Evolutionary conservation across 352 stramenopile genomes (phyloP).

Genomic region (Globisporangium takayamanum): DNA sequence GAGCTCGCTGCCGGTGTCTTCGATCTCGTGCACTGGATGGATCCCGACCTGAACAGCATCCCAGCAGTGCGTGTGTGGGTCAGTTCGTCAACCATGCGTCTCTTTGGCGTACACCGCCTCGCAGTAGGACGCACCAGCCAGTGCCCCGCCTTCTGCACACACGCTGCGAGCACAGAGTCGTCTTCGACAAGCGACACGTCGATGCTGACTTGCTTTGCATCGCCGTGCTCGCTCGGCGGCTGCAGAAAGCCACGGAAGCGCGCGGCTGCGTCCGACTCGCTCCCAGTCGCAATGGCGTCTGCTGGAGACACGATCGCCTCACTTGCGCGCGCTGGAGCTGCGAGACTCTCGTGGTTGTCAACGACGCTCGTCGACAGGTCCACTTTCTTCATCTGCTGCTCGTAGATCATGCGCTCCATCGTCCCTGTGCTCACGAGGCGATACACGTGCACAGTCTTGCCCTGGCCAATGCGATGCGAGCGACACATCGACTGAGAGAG

Average conservation of each 20-base stretch:
- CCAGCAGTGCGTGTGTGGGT: slow-evolving; percentile 7
- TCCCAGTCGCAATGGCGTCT: slow-evolving; percentile 1
- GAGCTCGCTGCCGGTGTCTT: slow-evolving; percentile 5
- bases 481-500: slow-evolving; percentile 84
- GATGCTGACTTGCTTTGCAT: slow-evolving; percentile 21
- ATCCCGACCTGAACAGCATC: slow-evolving; percentile 29
- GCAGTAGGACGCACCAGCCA: slow-evolving; percentile 44
- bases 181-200: slow-evolving; percentile 32
- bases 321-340: neutral
- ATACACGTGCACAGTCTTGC: slow-evolving; percentile 89
- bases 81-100: neutral
- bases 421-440: slow-evolving; percentile 89
- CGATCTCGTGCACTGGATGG: slow-evolving; percentile 31
- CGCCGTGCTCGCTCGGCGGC: slow-evolving; percentile 27
- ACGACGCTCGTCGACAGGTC: slow-evolving; percentile 72
- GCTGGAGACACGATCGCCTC: neutral
- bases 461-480: slow-evolving; percentile 86
- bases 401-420: slow-evolving; percentile 91
- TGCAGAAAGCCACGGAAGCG: slow-evolving; percentile 59
- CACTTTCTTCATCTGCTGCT: slow-evolving; percentile 87
- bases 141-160: slow-evolving; percentile 39
- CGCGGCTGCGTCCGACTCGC: slow-evolving; percentile 2
- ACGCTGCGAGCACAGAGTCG: slow-evolving; percentile 57
- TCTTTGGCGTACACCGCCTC: too few species aligned
- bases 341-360: slow-evolving; percentile 31